phyloP scores from a whole-genome alignment of 2,329 filamentous ascomycete genomes.

The Microcera coccophila region DNA sequence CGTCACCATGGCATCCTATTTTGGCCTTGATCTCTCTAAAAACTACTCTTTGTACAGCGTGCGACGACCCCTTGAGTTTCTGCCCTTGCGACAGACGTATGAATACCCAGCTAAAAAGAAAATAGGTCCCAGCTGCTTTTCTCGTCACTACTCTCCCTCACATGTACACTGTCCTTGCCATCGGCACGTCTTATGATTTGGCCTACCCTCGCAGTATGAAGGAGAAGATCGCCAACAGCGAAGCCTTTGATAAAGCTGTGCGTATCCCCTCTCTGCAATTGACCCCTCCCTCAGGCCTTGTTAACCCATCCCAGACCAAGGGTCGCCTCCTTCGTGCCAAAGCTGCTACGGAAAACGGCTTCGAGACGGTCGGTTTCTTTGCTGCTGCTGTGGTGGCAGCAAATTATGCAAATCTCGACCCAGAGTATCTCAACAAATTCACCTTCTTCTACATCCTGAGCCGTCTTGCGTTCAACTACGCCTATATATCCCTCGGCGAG shows the following conservation, averaged over 20 bases:
- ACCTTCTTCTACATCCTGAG: conserved; percentile 37
- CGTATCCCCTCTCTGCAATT: conserved; percentile 1
- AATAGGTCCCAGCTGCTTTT: conserved; percentile 40
- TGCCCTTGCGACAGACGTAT: not conserved
- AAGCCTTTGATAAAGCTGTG: conserved; percentile 30
- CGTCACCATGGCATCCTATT: not conserved
- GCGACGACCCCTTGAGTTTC: no score
- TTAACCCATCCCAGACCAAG: conserved; percentile 31
- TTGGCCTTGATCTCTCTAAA: conserved; percentile 27
- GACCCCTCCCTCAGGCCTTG: not conserved
- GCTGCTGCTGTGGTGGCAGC: conserved; percentile 43
- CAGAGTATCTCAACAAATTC: conserved; percentile 38
- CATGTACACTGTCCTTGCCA: conserved; percentile 27
- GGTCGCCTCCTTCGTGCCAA: conserved; percentile 53
- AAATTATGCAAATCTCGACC: conserved; percentile 40
- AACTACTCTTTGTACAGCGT: conserved; percentile 36
- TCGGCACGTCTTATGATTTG: conserved; percentile 36
- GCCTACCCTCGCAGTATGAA: conserved; percentile 37
- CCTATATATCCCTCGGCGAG: conserved; percentile 43
- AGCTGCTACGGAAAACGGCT: conserved; percentile 42
- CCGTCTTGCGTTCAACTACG: conserved; percentile 39
- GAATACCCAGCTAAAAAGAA: not conserved
- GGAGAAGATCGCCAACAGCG: conserved; percentile 30
- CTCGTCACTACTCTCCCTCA: conserved; percentile 35
- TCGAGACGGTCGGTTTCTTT: conserved; percentile 44